Evolutionary conservation across 2,329 filamentous ascomycete genomes (phyloP).

Genomic region (Beauveria pseudobassiana): DNA sequence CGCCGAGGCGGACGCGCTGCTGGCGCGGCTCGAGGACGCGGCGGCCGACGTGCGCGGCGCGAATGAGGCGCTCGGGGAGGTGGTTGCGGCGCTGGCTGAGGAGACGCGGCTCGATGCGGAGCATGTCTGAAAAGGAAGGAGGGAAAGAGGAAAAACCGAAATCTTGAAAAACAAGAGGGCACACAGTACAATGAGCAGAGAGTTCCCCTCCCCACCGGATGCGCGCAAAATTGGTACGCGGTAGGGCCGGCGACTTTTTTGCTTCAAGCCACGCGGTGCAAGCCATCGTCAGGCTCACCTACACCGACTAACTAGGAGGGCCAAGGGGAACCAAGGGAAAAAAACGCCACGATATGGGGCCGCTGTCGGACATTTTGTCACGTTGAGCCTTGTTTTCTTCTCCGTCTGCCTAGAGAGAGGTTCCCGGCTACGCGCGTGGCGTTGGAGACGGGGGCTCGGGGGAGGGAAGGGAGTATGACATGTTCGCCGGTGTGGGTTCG

Average conservation of each 20-base stretch:
- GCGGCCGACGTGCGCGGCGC: constrained; percentile 49
- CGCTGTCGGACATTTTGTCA: too few relatives aligned
- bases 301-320: too few relatives aligned
- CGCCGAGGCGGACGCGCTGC: constrained; percentile 44
- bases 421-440: not conserved
- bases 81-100: constrained; percentile 40
- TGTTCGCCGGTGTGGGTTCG: not conserved
- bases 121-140: constrained; percentile 12
- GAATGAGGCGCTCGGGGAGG: constrained; percentile 38
- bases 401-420: not conserved
- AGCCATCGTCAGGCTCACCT: too few relatives aligned
- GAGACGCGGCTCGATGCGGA: constrained; percentile 41
- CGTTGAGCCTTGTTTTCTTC: not conserved
- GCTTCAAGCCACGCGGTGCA: too few relatives aligned
- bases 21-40: constrained; percentile 41
- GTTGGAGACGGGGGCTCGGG: too few relatives aligned
- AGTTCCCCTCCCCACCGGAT: too few relatives aligned
- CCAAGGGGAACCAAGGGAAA: not conserved
- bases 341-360: not conserved
- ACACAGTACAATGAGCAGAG: too few relatives aligned
- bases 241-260: too few relatives aligned
- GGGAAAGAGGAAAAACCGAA: not conserved
- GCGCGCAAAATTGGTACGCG: too few relatives aligned
- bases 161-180: too few relatives aligned
- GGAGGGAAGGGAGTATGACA: too few relatives aligned